Percentiles rank a stretch among this genome's conserved stretches.
phyloP scores from a whole-genome alignment of 139 green algal genomes.

The Tetradesmus obliquus region DNA sequence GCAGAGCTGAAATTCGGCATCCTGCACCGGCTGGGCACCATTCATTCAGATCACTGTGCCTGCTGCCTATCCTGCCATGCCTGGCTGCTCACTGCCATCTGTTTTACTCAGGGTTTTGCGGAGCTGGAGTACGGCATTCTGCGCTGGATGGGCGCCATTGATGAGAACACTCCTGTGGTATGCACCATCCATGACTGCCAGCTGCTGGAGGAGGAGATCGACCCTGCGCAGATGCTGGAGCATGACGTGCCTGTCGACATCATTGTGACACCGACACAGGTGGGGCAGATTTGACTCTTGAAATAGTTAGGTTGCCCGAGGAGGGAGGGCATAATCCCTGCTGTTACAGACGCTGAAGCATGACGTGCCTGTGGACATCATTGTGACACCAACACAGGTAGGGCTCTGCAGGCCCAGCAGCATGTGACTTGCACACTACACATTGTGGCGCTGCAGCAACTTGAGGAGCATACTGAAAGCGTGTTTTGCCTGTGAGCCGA shows the following conservation, averaged over 20 bases:
- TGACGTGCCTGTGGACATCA: slow-evolving; percentile 82
- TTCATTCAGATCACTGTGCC: slow-evolving; percentile 53
- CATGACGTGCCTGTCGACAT: slow-evolving; percentile 80
- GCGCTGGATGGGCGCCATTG: slow-evolving; percentile 80
- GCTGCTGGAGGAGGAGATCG: slow-evolving; percentile 55
- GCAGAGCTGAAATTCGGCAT: slow-evolving; percentile 89
- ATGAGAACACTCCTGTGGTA: slow-evolving; percentile 68
- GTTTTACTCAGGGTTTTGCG: slow-evolving; percentile 73
- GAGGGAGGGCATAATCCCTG: neutral
- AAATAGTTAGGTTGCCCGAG: neutral
- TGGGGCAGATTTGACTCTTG: slow-evolving; percentile 36
- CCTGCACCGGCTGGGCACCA: slow-evolving; percentile 79
- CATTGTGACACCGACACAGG: slow-evolving; percentile 83
- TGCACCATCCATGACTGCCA: slow-evolving; percentile 73
- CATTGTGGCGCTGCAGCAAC: too few species aligned
- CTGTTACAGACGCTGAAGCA: slow-evolving; percentile 61
- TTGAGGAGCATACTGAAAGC: too few species aligned
- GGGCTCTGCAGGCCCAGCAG: too few species aligned
- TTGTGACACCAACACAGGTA: slow-evolving; percentile 81
- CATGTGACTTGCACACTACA: too few species aligned
- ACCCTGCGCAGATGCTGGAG: slow-evolving; percentile 66
- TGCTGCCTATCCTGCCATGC: neutral
- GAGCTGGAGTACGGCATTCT: slow-evolving; percentile 89
- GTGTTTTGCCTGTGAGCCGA: too few species aligned
- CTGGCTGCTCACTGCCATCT: neutral